These are phyloP conservation scores for Sporisorium iseilematis-ciliati DNA, from an alignment of 1,284 basidiomycete species.

Conservation along the genomic window DNA sequence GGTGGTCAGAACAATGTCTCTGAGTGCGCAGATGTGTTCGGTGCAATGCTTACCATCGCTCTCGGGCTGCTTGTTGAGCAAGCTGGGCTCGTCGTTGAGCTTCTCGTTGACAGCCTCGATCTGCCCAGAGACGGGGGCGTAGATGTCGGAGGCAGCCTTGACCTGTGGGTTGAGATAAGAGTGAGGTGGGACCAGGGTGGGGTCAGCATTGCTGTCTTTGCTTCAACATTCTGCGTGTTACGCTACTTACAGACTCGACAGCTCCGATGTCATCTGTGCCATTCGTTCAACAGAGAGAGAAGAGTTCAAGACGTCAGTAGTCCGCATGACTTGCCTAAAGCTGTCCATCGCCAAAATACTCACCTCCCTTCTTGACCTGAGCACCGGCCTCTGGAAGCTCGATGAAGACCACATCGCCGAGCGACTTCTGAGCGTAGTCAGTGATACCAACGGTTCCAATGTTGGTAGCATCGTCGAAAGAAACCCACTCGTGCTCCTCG, in stretches of 20 bases:
- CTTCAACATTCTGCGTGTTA: no score
- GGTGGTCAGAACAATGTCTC: neutral
- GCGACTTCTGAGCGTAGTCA: slow-evolving; percentile 88
- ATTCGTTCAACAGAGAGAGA: neutral
- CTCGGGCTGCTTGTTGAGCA: slow-evolving; percentile 91
- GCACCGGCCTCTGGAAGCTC: slow-evolving; percentile 84
- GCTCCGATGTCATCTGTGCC: slow-evolving; percentile 86
- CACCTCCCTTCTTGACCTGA: slow-evolving; percentile 82
- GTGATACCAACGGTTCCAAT: slow-evolving; percentile 90
- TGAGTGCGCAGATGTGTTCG: neutral
- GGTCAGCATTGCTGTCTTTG: slow-evolving; percentile 4
- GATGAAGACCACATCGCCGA: slow-evolving; percentile 98
- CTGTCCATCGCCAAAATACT: slow-evolving; percentile 43
- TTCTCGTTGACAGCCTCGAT: slow-evolving; percentile 83
- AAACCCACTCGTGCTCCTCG: slow-evolving; percentile 88
- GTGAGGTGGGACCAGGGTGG: neutral
- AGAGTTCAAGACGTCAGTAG: neutral
- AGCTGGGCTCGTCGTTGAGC: slow-evolving; percentile 79
- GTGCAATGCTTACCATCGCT: slow-evolving; percentile 77
- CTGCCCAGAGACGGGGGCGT: slow-evolving; percentile 89
- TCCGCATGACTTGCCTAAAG: neutral
- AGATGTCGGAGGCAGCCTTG: slow-evolving; percentile 97
- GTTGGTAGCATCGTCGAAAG: slow-evolving; percentile 82
- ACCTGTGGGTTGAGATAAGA: slow-evolving; percentile 69
- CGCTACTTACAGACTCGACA: slow-evolving; percentile 81